Evolutionary conservation across 176 grass and related monocot species (phyloP).

Genomic region (Triticum timopheevii): DNA sequence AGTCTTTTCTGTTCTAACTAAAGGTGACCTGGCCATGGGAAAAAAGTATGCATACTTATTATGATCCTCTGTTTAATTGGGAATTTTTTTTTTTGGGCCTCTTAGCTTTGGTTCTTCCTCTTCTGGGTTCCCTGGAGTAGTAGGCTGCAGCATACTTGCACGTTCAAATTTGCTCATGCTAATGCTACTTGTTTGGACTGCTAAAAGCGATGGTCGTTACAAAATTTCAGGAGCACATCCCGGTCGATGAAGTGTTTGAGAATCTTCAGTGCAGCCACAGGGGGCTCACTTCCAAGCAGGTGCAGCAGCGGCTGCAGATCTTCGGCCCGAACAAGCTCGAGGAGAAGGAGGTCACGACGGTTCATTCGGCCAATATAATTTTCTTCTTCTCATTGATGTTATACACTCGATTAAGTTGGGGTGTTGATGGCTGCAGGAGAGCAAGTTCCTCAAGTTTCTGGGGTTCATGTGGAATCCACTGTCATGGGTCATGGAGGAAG

Average conservation of each 20-base stretch:
- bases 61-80: background rate
- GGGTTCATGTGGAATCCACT: constrained; percentile 29
- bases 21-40: no score
- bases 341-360: constrained; percentile 3
- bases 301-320: background rate
- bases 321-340: constrained; percentile 21
- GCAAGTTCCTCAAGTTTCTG: constrained; percentile 8
- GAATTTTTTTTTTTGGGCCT: no score
- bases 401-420: background rate
- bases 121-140: background rate
- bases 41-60: no score
- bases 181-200: background rate
- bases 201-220: background rate
- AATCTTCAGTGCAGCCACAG: background rate
- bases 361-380: background rate
- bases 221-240: constrained; percentile 5
- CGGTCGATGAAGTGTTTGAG: constrained; percentile 2
- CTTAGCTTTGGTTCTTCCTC: background rate
- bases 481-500: constrained; percentile 21
- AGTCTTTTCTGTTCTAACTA: no score
- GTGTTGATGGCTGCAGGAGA: background rate
- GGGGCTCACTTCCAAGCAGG: constrained; percentile 10
- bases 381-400: background rate
- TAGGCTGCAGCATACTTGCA: background rate
- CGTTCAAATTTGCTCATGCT: background rate